phyloP scores from a whole-genome alignment of 2,329 filamentous ascomycete species.

The Fusarium nygamai region DNA sequence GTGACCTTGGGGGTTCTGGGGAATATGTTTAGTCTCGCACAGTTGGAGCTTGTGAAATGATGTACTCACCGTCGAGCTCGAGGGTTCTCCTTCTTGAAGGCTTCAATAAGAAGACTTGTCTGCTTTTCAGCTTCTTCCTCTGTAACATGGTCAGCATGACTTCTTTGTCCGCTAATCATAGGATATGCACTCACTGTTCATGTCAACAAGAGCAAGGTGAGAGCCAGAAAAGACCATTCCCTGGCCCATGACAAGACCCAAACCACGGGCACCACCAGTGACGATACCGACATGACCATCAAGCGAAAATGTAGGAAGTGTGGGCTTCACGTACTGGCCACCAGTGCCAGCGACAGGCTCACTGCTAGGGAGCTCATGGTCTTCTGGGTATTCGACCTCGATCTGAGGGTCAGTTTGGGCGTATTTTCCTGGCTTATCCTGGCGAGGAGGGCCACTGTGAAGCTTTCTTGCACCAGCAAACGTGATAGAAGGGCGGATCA shows the following conservation, averaged over 20 bases:
- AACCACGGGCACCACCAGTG: conserved; percentile 87
- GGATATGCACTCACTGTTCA: conserved; percentile 76
- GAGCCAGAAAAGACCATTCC: conserved; percentile 89
- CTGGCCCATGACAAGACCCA: conserved; percentile 93
- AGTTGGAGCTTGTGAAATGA: neutral
- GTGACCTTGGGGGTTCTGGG: conserved; percentile 81
- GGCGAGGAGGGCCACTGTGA: conserved; percentile 48
- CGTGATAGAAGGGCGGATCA: conserved; percentile 38
- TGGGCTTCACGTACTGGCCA: conserved; percentile 84
- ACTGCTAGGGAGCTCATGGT: conserved; percentile 76
- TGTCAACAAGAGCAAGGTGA: conserved; percentile 89
- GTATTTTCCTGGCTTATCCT: conserved; percentile 68
- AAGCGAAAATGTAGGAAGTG: conserved; percentile 85
- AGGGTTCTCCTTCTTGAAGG: conserved; percentile 83
- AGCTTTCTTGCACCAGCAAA: conserved; percentile 43
- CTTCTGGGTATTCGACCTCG: conserved; percentile 80
- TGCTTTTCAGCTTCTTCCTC: conserved; percentile 86
- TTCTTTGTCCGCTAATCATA: neutral
- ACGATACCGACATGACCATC: conserved; percentile 85
- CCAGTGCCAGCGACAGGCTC: conserved; percentile 78
- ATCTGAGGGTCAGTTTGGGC: conserved; percentile 84
- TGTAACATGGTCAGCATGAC: conserved; percentile 49
- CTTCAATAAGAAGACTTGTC: conserved; percentile 76
- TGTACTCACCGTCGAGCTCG: conserved; percentile 69
- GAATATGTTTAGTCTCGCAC: neutral